Evolutionary conservation across 1,284 basidiomycete species (phyloP), one percentile per base, ranked within the genome.

Genomic region (Ceratobasidium sp.): DNA sequence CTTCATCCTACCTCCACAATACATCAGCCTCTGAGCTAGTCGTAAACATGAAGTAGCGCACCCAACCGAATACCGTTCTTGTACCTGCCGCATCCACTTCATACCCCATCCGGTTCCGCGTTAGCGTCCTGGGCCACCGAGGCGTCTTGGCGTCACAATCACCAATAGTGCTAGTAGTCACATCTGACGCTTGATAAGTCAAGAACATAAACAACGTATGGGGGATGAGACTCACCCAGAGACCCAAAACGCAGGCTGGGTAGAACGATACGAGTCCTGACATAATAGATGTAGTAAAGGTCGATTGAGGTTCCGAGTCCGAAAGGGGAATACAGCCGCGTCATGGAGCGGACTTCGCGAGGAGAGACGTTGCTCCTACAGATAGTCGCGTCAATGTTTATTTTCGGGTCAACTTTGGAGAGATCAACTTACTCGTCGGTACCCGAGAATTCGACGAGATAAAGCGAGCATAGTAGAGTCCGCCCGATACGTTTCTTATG

Each of bases 271-370:
- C 73, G 63, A 7, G n/a, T 12, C 13, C 73, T 28, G 53, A 53
- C 51, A n/a, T 76, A 33, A 39, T 76, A 76, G 49, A 6, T 26
- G 26, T 76, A 76, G 23, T 44, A 58, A 20, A 66, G 58, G 40
- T 76, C 73, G 40, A 76, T 58, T n/a, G 73, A 76, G 12, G 73
- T 76, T 12, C 73, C 73, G 18, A 76, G 26, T 61, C 73, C 73
- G 39, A 76, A 76, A 3, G 73, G 73, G 5, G 73, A 76, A n/a
- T 76, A 76, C 40, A 76, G 26, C 1, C 73, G 73, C n/a, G 73
- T 55, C 63, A 55, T 44, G 6, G 61, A 20, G 18, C 23, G 40
- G 10, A 76, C 40, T 13, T 75, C 58, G 44, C 71, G 46, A 39
- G 71, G 58, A 4, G 40, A 20, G 20, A 28, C 58, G 26, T 33